phyloP scores from a whole-genome alignment of 192 early-diverging fungal genomes.

The Coemansia sp. region DNA sequence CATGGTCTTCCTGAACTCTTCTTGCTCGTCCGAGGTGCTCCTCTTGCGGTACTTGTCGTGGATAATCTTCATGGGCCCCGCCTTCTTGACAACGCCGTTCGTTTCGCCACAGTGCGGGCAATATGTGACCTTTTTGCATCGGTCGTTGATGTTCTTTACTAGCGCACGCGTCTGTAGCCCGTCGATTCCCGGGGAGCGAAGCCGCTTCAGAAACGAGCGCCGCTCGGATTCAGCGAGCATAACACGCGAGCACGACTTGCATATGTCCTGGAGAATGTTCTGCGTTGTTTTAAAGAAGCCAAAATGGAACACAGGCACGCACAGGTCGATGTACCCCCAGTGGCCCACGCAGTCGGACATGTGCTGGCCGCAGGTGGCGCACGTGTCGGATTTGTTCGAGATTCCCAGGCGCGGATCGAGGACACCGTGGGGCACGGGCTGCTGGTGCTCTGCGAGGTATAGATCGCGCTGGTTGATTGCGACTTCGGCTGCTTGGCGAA shows the following conservation, averaged over 20 bases:
- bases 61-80: slow-evolving; percentile 89
- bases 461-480: slow-evolving; percentile 91
- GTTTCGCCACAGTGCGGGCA: slow-evolving; percentile 82
- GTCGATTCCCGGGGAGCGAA: slow-evolving; percentile 82
- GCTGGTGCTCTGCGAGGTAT: slow-evolving; percentile 68
- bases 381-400: slow-evolving; percentile 78
- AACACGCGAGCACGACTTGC: slow-evolving; percentile 92
- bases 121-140: slow-evolving; percentile 83
- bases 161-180: slow-evolving; percentile 74
- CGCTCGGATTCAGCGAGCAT: slow-evolving; percentile 82
- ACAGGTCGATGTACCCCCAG: slow-evolving; percentile 91
- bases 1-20: slow-evolving; percentile 74
- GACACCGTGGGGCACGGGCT: slow-evolving; percentile 83
- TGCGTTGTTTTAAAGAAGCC: slow-evolving; percentile 94
- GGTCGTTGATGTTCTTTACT: slow-evolving; percentile 80
- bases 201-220: slow-evolving; percentile 65
- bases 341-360: slow-evolving; percentile 94
- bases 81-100: slow-evolving; percentile 95
- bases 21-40: slow-evolving; percentile 75
- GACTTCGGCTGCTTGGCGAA: slow-evolving; percentile 86
- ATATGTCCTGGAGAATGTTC: slow-evolving; percentile 92
- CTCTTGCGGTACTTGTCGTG: slow-evolving; percentile 94
- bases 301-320: slow-evolving; percentile 96
- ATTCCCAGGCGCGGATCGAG: slow-evolving; percentile 89
- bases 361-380: slow-evolving; percentile 88